Evolutionary conservation across 2,329 filamentous ascomycete species (phyloP).

Genomic region (Aspergillus calidoustus): DNA sequence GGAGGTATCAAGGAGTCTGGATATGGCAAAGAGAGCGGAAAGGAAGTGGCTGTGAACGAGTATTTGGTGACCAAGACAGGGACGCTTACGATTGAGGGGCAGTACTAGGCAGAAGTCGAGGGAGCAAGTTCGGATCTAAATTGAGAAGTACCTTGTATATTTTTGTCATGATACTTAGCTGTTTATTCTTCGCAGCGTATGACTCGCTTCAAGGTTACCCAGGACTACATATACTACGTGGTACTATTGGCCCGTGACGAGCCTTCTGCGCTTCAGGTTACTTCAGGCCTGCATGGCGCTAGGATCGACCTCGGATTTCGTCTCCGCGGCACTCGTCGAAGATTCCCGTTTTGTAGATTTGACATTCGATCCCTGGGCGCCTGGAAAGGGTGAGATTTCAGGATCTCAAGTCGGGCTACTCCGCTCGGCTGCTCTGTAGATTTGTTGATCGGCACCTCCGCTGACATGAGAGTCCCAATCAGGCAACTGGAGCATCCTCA

Average conservation of each 20-base stretch:
- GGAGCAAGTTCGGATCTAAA: not conserved
- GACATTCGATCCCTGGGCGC: not conserved
- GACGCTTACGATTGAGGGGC: slow-evolving; percentile 63
- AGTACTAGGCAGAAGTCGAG: slow-evolving; percentile 44
- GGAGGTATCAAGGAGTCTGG: slow-evolving; percentile 71
- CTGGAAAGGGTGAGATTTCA: not conserved
- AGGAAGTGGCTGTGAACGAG: slow-evolving; percentile 67
- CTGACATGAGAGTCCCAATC: slow-evolving; percentile 17
- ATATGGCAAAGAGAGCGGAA: slow-evolving; percentile 70
- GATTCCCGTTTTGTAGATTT: slow-evolving; percentile 5
- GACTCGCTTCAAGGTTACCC: not conserved
- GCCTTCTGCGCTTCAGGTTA: not conserved
- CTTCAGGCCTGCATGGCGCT: slow-evolving; percentile 6
- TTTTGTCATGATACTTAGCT: not conserved
- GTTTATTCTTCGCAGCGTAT: not conserved
- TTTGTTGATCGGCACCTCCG: not conserved
- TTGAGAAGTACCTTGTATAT: not conserved
- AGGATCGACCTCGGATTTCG: slow-evolving; percentile 2
- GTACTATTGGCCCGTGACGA: not conserved
- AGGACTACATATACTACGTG: not conserved
- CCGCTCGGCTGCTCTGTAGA: not conserved
- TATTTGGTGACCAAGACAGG: slow-evolving; percentile 69
- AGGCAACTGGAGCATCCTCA: slow-evolving; percentile 19
- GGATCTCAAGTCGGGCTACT: not conserved
- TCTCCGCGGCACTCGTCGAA: slow-evolving; percentile 11